Conservation (phyloP, 371 early-diverging fungal species). For the Mortierella sp. region DNA sequence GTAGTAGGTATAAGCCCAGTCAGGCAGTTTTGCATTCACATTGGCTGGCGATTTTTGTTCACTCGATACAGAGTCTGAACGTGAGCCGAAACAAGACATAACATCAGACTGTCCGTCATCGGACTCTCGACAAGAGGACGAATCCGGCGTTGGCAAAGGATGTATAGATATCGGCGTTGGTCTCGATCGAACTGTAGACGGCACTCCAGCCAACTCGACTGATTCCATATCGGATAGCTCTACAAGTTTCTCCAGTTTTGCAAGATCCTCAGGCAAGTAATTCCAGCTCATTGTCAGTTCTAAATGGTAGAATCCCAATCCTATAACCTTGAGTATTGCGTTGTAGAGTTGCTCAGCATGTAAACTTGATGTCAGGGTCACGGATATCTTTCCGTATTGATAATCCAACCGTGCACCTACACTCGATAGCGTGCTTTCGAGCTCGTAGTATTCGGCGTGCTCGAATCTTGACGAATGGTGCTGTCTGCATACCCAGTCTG, state of each 20-base stretch:
- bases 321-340: neutral
- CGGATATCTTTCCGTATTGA: neutral
- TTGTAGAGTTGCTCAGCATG: neutral
- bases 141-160: neutral
- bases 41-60: neutral
- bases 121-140: neutral
- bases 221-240: neutral
- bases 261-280: neutral
- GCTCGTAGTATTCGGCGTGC: conserved; percentile 2
- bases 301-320: neutral
- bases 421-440: conserved; percentile 8
- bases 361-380: neutral
- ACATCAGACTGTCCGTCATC: conserved; percentile 5
- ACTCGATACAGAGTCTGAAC: conserved; percentile 15
- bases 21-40: conserved; percentile 7
- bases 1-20: conserved; percentile 18
- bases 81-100: neutral
- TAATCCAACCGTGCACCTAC: conserved; percentile 11
- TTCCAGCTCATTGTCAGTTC: neutral
- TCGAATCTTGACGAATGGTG: conserved; percentile 1
- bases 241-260: neutral
- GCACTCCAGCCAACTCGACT: neutral
- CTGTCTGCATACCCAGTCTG: conserved; percentile 13
- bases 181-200: neutral
- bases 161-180: neutral